Conservation (phyloP, 2,329 filamentous ascomycete genomes). For the Cladosporium sp. region DNA sequence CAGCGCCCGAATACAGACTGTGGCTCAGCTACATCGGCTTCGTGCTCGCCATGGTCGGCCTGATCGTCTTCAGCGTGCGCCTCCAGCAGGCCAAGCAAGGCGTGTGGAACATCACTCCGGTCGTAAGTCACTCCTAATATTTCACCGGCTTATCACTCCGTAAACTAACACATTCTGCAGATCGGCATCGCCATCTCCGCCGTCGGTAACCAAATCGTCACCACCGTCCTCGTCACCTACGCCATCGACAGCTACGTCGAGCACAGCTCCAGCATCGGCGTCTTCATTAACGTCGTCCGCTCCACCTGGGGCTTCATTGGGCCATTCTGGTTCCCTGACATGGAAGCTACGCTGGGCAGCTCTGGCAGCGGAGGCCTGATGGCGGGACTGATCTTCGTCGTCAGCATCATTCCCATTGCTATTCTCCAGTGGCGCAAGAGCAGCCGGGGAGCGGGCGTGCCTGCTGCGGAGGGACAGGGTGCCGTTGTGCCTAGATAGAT, state of each 20-base stretch:
- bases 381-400: conserved; percentile 28
- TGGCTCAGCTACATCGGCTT: conserved; percentile 53
- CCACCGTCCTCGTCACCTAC: conserved; percentile 55
- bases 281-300: conserved; percentile 53
- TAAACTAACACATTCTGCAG: conserved; percentile 12
- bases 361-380: conserved; percentile 33
- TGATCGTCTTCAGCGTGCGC: conserved; percentile 51
- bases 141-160: conserved; percentile 20
- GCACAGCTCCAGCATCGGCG: conserved; percentile 49
- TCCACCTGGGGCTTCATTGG: conserved; percentile 50
- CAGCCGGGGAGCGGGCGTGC: not conserved
- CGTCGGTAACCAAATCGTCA: conserved; percentile 55
- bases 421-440: conserved; percentile 19
- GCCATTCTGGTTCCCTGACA: conserved; percentile 37
- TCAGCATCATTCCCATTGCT: conserved; percentile 22
- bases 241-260: conserved; percentile 52
- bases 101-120: conserved; percentile 52
- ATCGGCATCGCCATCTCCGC: conserved; percentile 41
- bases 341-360: conserved; percentile 33
- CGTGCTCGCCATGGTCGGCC: conserved; percentile 44
- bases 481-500: not conserved
- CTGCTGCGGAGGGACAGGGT: not conserved
- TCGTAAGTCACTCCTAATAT: conserved; percentile 41
- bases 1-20: conserved; percentile 48
- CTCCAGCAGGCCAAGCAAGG: conserved; percentile 37